These are phyloP conservation scores for Periglandula ipomoeae DNA, from an alignment of 2,329 filamentous ascomycete genomes.

Conservation along the genomic window DNA sequence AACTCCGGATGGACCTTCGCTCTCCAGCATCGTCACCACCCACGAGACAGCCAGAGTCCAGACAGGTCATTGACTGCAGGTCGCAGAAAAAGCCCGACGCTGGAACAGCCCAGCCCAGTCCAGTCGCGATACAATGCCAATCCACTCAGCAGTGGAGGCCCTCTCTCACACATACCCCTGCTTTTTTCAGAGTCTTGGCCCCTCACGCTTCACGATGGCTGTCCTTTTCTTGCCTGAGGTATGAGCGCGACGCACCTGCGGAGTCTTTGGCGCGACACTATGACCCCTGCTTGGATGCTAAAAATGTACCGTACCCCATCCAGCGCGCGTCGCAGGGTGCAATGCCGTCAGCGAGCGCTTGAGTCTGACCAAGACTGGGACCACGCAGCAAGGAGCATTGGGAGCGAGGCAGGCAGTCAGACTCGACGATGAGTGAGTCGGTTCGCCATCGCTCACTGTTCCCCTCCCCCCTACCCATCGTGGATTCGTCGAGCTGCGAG, in stretches of 20 bases:
- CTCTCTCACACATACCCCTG: not conserved
- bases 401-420: too few species aligned
- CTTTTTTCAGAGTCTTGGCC: not conserved
- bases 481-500: not conserved
- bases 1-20: too few species aligned
- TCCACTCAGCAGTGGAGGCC: not conserved
- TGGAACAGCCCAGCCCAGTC: not conserved
- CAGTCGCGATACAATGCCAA: not conserved
- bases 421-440: not conserved
- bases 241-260: not conserved
- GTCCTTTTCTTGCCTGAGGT: conserved; percentile 1
- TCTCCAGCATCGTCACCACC: not conserved
- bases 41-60: not conserved
- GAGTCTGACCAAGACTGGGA: too few species aligned
- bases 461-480: not conserved
- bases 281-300: conserved; percentile 2
- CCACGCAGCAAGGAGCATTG: too few species aligned
- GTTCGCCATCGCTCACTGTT: too few species aligned
- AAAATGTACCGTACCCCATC: conserved; percentile 4
- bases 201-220: not conserved
- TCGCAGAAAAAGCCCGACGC: not conserved
- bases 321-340: not conserved
- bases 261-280: not conserved
- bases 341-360: not conserved
- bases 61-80: not conserved